A percentile compares a stretch with the other conserved stretches of the same genome.
Conservation (phyloP, 1,284 basidiomycete species). For the Rhodotorula sp. region DNA sequence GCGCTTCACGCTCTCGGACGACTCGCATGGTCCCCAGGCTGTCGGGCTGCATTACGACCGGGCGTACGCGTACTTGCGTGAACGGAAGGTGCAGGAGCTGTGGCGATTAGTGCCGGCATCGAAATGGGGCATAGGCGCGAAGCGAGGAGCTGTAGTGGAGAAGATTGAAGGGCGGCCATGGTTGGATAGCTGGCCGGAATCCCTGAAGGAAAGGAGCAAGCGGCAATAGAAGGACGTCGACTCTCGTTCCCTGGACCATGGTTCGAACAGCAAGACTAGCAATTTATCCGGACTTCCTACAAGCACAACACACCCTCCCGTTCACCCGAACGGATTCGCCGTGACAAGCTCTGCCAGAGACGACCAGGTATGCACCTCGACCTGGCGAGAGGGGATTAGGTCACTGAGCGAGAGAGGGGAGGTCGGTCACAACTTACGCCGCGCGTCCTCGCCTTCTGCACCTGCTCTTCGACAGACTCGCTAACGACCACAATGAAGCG, state of each 20-base stretch:
- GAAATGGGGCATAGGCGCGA: neutral
- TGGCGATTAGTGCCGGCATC: constrained; percentile 58
- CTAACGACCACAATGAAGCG: constrained; percentile 19
- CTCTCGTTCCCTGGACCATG: neutral
- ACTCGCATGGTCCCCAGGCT: constrained; percentile 84
- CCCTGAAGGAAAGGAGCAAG: neutral
- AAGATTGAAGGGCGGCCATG: constrained; percentile 31
- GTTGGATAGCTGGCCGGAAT: constrained; percentile 22
- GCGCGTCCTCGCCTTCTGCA: neutral
- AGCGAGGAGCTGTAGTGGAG: neutral
- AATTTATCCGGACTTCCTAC: too few species aligned
- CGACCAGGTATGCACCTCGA: constrained; percentile 18
- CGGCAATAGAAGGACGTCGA: neutral
- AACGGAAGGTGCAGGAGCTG: constrained; percentile 62
- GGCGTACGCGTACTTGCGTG: constrained; percentile 65
- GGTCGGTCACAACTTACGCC: constrained; percentile 3
- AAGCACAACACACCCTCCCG: too few species aligned
- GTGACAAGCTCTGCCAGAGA: constrained; percentile 2
- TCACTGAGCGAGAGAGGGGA: neutral
- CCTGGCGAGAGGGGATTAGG: neutral
- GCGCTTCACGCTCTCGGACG: constrained; percentile 83
- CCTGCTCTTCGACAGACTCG: neutral
- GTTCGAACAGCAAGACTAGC: neutral
- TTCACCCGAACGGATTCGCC: constrained; percentile 6
- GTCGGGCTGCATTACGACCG: constrained; percentile 83